Evolutionary conservation across 2,329 filamentous ascomycete genomes (phyloP), one percentile per base, ranked within the genome.

Genomic region (Aspergillus niger): DNA sequence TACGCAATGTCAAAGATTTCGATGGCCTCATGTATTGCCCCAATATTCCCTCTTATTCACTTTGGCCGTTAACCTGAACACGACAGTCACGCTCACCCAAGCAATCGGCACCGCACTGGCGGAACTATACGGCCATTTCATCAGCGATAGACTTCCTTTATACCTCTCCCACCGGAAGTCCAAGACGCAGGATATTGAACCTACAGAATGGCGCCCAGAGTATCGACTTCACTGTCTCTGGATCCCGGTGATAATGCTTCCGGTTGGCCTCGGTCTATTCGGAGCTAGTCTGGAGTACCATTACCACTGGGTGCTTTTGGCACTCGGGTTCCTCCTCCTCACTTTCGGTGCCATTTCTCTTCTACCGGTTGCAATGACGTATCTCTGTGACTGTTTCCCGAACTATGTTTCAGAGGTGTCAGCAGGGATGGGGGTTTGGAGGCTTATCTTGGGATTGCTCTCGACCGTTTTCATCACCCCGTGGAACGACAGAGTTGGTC

Each of bases 221-320:
- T 73, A 73, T 56, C 66, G 76, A 15, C 68, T 77, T 0, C 67
- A 73, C 28, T 62, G 67, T 20, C 57, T 49, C 24, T 49, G 44
- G 44, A n/a, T 74, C 1, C 69, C 71, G 0, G 67, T 64, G 51
- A 58, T 71, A 8, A 47, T 76, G 32, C 57, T 72, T n/a, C 69
- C 72, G 1, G 67, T 74, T 39, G 72, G 72, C 2, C 60, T 76
- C 32, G 74, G 75, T 1, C 67, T 76, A 20, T 74, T 74, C 32
- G 79, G 79, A 8, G 73, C 74, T 1, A 71, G 70, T 0, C 65
- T 81, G n/a, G 69, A 79, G 59, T 76, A 80, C 54, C 74, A 78
- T 56, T 60, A 76, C 4, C 74, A 77, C 57, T 81, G 74, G 65
- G 72, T 74, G 64, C 71, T 80, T 0, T 70, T 80, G 6, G 77